These are phyloP conservation scores for Podosphaera xanthii DNA, from an alignment of 2,329 filamentous ascomycete genomes.

Conservation along the genomic window DNA sequence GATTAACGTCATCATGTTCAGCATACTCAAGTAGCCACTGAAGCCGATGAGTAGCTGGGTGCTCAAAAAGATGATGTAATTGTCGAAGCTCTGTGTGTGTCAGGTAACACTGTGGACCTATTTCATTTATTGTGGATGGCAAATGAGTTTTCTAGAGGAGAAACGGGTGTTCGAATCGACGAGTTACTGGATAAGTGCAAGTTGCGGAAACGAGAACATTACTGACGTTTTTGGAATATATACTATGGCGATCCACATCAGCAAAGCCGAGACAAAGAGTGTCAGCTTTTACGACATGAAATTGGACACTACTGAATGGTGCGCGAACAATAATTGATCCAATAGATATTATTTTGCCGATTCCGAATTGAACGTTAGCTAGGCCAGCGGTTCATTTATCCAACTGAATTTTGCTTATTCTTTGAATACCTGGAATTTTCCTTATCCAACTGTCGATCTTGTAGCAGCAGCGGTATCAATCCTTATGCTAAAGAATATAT, in stretches of 20 bases:
- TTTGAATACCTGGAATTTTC: not conserved
- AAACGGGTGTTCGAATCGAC: not conserved
- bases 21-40: no score
- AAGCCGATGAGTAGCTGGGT: no score
- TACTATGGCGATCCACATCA: not conserved
- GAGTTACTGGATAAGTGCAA: not conserved
- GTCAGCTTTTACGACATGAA: not conserved
- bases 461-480: not conserved
- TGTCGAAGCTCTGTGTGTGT: not conserved
- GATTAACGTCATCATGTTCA: no score
- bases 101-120: not conserved
- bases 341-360: not conserved
- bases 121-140: not conserved
- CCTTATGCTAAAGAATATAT: not conserved
- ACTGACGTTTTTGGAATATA: not conserved
- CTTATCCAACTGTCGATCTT: not conserved
- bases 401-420: not conserved
- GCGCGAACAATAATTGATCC: not conserved
- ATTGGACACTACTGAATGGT: not conserved
- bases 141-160: not conserved
- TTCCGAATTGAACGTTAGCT: not conserved
- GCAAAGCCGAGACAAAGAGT: not conserved
- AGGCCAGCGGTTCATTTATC: not conserved
- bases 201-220: not conserved
- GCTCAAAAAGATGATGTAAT: not conserved